These are phyloP conservation scores for Eucalyptus victrix DNA, from an alignment of 345 rosid genomes.

Conservation along the genomic window DNA sequence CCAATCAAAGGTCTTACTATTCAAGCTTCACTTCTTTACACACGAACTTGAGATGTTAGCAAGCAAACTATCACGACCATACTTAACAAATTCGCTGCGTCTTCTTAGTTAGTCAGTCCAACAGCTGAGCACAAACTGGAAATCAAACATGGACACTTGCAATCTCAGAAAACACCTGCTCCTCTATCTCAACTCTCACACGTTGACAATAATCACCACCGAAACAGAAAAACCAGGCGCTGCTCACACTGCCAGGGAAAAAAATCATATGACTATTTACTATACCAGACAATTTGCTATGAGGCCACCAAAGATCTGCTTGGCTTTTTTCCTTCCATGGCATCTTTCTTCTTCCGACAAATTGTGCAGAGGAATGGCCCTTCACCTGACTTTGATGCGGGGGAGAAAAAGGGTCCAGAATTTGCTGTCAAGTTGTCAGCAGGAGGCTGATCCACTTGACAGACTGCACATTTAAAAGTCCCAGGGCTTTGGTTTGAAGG, in stretches of 20 bases:
- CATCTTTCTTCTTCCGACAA: conserved; percentile 92
- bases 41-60: conserved; percentile 50
- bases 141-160: conserved; percentile 14
- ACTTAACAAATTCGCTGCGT: conserved; percentile 12
- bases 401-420: conserved; percentile 56
- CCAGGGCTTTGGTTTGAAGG: conserved; percentile 43
- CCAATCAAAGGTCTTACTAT: not conserved
- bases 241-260: conserved; percentile 37
- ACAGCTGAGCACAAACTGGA: conserved; percentile 20
- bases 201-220: conserved; percentile 22
- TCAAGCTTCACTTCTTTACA: conserved; percentile 17
- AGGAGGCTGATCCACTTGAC: conserved; percentile 81
- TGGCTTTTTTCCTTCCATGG: conserved; percentile 98
- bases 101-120: conserved; percentile 22
- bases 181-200: conserved; percentile 13
- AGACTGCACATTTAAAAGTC: conserved; percentile 84
- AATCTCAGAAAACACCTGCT: conserved; percentile 17
- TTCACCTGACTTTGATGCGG: conserved; percentile 77
- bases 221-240: conserved; percentile 20
- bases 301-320: conserved; percentile 34
- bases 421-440: conserved; percentile 44
- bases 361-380: conserved; percentile 83
- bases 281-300: conserved; percentile 16
- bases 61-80: conserved; percentile 32
- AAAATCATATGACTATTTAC: conserved; percentile 29